Percentiles rank a stretch among this genome's conserved stretches.
These are phyloP conservation scores for Pisolithus microcarpus DNA, from an alignment of 768 basidiomycete species.

Conservation along the genomic window DNA sequence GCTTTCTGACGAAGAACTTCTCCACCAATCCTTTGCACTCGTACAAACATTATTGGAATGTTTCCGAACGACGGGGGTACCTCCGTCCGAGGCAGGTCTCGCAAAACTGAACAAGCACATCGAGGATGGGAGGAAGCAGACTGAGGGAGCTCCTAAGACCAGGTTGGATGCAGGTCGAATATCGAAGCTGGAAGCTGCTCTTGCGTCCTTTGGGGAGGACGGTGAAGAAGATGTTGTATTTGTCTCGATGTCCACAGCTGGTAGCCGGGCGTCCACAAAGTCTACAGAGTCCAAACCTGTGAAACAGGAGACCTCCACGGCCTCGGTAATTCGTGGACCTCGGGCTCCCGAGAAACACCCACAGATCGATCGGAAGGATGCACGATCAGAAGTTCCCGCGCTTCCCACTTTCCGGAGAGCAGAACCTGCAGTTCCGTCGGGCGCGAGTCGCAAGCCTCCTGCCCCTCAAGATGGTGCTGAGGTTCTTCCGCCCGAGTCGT, in stretches of 20 bases:
- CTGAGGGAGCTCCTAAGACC: slow-evolving; percentile 39
- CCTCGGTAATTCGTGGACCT: slow-evolving; percentile 17
- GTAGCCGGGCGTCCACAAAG: slow-evolving; percentile 9
- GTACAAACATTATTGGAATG: slow-evolving; percentile 72
- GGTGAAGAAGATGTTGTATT: slow-evolving; percentile 55
- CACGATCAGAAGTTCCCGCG: slow-evolving; percentile 26
- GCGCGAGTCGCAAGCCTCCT: slow-evolving; percentile 26
- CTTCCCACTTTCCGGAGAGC: slow-evolving; percentile 39
- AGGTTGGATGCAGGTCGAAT: slow-evolving; percentile 51
- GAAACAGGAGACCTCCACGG: not conserved
- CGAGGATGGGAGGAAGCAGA: slow-evolving; percentile 49
- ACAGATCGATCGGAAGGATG: slow-evolving; percentile 24
- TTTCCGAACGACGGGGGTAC: slow-evolving; percentile 56
- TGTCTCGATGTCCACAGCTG: slow-evolving; percentile 31
- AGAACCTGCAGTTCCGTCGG: slow-evolving; percentile 22
- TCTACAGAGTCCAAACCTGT: slow-evolving; percentile 3
- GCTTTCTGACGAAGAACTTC: slow-evolving; percentile 84
- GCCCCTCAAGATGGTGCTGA: slow-evolving; percentile 6
- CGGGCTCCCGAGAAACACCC: slow-evolving; percentile 11
- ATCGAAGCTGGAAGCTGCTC: slow-evolving; percentile 55
- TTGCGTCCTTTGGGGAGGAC: slow-evolving; percentile 61
- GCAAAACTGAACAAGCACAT: slow-evolving; percentile 61
- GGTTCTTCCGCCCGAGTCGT: slow-evolving; percentile 24
- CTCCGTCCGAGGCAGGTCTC: slow-evolving; percentile 50
- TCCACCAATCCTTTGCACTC: slow-evolving; percentile 83